Conservation (phyloP, 1,284 basidiomycete genomes). For the Austroboletus niveus region DNA sequence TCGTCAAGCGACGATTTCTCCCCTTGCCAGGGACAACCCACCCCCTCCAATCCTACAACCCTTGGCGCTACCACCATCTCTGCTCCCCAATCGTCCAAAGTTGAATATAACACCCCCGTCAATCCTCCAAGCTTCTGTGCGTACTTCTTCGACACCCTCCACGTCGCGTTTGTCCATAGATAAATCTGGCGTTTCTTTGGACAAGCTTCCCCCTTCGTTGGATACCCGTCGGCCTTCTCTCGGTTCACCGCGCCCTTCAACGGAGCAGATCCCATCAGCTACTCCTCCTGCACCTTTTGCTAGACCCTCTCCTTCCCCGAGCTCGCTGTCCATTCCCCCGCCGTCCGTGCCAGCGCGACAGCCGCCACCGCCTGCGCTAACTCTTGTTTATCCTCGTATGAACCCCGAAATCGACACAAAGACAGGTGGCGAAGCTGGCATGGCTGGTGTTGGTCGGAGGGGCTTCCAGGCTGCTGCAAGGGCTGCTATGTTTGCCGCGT, state of each 20-base stretch:
- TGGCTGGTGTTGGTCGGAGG: constrained; percentile 85
- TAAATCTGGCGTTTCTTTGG: constrained; percentile 12
- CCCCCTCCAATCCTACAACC: constrained; percentile 3
- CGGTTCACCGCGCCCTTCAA: constrained; percentile 10
- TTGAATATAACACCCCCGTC: constrained; percentile 14
- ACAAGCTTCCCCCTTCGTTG: constrained; percentile 12
- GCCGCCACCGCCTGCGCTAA: constrained; percentile 16
- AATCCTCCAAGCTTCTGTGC: constrained; percentile 7
- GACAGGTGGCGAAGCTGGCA: constrained; percentile 77
- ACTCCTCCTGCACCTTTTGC: no score
- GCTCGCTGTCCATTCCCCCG: constrained; percentile 3
- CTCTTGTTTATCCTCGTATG: constrained; percentile 6
- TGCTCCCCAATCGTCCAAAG: constrained; percentile 4
- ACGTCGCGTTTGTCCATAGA: constrained; percentile 15
- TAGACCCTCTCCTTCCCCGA: constrained; percentile 1
- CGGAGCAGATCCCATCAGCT: constrained; percentile 2
- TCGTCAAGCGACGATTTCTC: constrained; percentile 18
- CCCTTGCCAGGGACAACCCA: constrained; percentile 11
- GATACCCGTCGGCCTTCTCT: constrained; percentile 17
- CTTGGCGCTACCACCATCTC: constrained; percentile 8
- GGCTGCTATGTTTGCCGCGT: constrained; percentile 57
- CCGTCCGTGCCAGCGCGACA: constrained; percentile 17
- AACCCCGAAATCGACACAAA: constrained; percentile 55
- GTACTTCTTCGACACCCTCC: constrained; percentile 12
- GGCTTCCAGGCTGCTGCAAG: constrained; percentile 81